Conservation (phyloP, 441 rosid genomes). For the Eugenia klotzschiana region DNA sequence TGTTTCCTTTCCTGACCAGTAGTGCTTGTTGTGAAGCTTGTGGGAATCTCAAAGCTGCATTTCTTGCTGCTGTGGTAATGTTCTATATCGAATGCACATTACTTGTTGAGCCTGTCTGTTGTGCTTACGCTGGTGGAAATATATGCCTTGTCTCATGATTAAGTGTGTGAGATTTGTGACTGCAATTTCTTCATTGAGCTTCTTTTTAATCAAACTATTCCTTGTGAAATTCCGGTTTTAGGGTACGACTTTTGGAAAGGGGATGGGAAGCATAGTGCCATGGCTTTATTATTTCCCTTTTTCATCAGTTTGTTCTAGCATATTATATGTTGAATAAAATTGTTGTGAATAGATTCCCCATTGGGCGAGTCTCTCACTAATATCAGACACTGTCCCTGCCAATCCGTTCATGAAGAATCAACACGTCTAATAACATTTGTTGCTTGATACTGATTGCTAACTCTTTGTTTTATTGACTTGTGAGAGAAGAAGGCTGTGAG, state of each 20-base stretch:
- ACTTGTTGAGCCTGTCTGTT: background rate
- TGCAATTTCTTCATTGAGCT: background rate
- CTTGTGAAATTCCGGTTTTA: background rate
- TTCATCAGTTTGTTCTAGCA: background rate
- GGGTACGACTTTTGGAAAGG: background rate
- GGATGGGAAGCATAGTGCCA: background rate
- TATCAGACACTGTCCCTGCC: background rate
- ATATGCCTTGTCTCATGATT: background rate
- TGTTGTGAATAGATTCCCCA: background rate
- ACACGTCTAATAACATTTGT: background rate
- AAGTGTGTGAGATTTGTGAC: background rate
- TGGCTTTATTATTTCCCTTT: background rate
- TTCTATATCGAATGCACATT: background rate
- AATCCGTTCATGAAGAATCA: background rate
- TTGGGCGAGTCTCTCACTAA: background rate
- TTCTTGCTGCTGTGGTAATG: conserved; percentile 84
- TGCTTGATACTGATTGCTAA: background rate
- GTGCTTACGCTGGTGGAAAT: background rate
- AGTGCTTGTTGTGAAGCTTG: conserved; percentile 94
- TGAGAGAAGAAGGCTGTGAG: background rate
- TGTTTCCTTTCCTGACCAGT: conserved; percentile 90
- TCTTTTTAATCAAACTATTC: background rate
- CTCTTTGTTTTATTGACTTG: background rate
- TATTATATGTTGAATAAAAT: background rate
- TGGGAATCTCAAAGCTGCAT: conserved; percentile 93